These are phyloP conservation scores for Galeopsis tetrahit DNA, from an alignment of 257 asterid genomes.

Conservation along the genomic window DNA sequence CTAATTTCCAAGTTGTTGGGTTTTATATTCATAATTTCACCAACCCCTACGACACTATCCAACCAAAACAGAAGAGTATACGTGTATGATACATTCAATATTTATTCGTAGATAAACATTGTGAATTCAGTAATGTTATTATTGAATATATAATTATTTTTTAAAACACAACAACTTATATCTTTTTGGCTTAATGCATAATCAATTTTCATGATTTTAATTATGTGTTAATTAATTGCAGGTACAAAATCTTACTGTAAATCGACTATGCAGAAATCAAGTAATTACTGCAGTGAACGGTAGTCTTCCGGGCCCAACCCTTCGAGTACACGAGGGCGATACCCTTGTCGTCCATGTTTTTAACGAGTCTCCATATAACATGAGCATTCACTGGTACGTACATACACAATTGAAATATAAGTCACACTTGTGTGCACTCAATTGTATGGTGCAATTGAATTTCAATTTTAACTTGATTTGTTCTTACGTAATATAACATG, in stretches of 20 bases:
- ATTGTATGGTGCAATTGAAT: too few species aligned
- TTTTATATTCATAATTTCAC: background rate
- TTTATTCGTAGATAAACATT: background rate
- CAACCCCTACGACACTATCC: background rate
- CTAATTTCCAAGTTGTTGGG: background rate
- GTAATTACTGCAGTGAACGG: slow-evolving; percentile 74
- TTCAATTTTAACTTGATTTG: too few species aligned
- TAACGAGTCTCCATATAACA: slow-evolving; percentile 61
- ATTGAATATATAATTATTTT: too few species aligned
- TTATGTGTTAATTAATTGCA: slow-evolving; percentile 31
- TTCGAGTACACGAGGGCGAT: slow-evolving; percentile 66
- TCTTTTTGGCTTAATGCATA: background rate
- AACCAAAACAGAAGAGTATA: background rate
- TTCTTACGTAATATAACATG: too few species aligned
- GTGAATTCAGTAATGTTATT: too few species aligned
- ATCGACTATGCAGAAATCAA: slow-evolving; percentile 53
- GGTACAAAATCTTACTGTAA: slow-evolving; percentile 62
- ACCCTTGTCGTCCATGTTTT: slow-evolving; percentile 59
- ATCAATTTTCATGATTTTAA: background rate
- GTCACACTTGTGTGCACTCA: too few species aligned
- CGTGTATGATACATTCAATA: background rate
- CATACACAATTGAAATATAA: background rate
- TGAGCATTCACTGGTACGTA: slow-evolving; percentile 70
- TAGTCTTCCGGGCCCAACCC: slow-evolving; percentile 66
- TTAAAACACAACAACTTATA: too few species aligned